Evolutionary conservation across 768 basidiomycete genomes (phyloP), one percentile per base, ranked within the genome.

Genomic region (Myochromella boudieri): DNA sequence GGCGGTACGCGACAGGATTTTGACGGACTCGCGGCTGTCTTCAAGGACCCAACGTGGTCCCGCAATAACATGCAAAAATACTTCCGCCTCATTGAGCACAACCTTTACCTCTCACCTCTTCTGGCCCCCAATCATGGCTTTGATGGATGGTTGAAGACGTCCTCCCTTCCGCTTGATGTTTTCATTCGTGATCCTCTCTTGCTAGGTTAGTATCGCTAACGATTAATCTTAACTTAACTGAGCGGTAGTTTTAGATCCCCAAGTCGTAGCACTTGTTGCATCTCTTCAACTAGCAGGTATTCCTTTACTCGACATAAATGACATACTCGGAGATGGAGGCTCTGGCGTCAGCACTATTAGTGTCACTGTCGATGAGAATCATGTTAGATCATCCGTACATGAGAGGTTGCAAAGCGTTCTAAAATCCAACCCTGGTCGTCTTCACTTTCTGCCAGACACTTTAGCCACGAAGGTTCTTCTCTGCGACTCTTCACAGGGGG

Each of bases 61-160:
- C 41, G 57, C 36, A 41, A 56, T 9, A 64, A 62, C 38, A 65
- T 66, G 62, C 65, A 63, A 29, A 48, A 54, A 27, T 67, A 67
- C 40, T 65, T 60, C 54, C 54, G 54, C 9, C 59, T 46, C 20
- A 53, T 67, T 24, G 63, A 67, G 42, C 37, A 59, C 1, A 62
- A 62, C 40, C 44, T 58, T 10, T 55, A 64, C 42, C 51, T 49
- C 32, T 22, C 56, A 14, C 31, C 53, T 12, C 22, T 48, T 10
- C n/a, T n/a, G n/a, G 45, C 50, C 10, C 47, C 41, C 20, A 60
- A 67, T 36, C 66, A 67, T 39, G 66, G 66, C 2, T 63, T 58
- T 42, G 36, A 55, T 21, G 66, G 64, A 25, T 67, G 64, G 66
- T 39, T 67, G 34, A 61, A 56, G 18, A 61, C 61, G 3, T 63